Base-by-base conservation (phyloP, 495 filamentous ascomycete species). In the Lichenothelia convexa region DNA sequence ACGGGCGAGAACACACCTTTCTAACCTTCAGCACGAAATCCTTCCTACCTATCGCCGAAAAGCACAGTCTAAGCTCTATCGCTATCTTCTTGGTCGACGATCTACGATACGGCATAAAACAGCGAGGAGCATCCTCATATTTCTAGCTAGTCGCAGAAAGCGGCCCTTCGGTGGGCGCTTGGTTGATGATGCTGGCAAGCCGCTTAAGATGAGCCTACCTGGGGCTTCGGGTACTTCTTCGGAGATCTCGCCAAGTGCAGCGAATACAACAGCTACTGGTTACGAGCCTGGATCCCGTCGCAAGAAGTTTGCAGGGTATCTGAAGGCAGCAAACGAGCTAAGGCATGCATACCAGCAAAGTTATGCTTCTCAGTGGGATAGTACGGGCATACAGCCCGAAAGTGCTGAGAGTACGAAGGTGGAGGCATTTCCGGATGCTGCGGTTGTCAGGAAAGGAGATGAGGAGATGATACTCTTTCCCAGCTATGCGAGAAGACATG, bases 401-500 rank as follows among this genome's bases (percentile, higher is more conserved):
- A 65, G 73, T 30, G 63, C 70, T 26, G 55, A 65, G 6, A 56
- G 63, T 6, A 64, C 68, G 19, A 76, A 78, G n/a, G 77, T 79
- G 0, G 79, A 75, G 1, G 65, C 77, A 3, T 93, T 85, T 46
- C 81, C 83, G 1, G 75, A 91, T 44, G 77, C 83, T 13, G 69
- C 76, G 9, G 77, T 93, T 35, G 71, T 78, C 16, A 65, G 73
- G 5, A 77, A 70, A 26, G 85, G 80, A 16, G 71, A 80, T 43
- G 87, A 93, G 57, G 81, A 94, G 60, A 80, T 99, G 73, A 67
- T 95, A 8, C 47, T 95, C 11, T 99, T 94, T 49, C 89, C 89
- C 5, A 87, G 81, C 47, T 91, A 95, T 59, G 79, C 80, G 30
- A 63, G 80, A 53, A 66, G 64, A 47, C 67, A 91, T 54, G 50